phyloP scores from a whole-genome alignment of 148 eudicot genomes.

The Mesembryanthemum crystallinum region DNA sequence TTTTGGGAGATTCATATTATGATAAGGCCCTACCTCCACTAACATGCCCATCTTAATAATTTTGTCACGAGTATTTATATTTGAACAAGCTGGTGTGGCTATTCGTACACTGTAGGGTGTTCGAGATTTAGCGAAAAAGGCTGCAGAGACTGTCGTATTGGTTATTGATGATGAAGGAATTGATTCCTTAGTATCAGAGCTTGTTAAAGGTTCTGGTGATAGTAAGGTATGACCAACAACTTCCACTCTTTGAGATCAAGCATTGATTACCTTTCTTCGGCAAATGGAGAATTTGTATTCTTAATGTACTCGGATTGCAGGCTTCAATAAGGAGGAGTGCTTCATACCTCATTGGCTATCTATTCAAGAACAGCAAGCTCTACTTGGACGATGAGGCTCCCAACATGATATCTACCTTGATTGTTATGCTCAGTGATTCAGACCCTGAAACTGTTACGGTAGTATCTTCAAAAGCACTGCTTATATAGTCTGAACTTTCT shows the following conservation, averaged over 20 bases:
- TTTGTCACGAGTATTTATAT: not conserved
- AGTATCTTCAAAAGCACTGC: constrained; percentile 26
- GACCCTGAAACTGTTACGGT: constrained; percentile 76
- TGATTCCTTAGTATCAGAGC: constrained; percentile 75
- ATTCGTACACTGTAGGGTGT: constrained; percentile 46
- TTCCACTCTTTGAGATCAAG: not conserved
- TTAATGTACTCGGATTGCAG: constrained; percentile 38
- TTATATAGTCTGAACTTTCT: constrained; percentile 14
- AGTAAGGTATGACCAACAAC: constrained; percentile 43
- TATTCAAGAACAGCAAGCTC: constrained; percentile 85
- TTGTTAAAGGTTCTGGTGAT: constrained; percentile 80
- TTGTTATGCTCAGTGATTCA: constrained; percentile 84
- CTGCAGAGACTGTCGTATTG: constrained; percentile 93
- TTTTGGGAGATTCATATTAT: not conserved
- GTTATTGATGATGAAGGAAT: constrained; percentile 97
- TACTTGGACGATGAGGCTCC: constrained; percentile 95
- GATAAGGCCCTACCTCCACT: not conserved
- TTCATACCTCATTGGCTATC: constrained; percentile 80
- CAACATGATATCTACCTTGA: constrained; percentile 76
- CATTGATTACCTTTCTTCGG: not conserved
- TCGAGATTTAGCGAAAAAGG: constrained; percentile 74
- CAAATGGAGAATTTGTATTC: not conserved
- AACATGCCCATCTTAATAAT: constrained; percentile 1
- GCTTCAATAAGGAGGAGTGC: constrained; percentile 73
- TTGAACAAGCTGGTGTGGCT: not conserved